Evolutionary conservation across 2,329 filamentous ascomycete genomes (phyloP).

Genomic region (Zymoseptoria pseudotritici): DNA sequence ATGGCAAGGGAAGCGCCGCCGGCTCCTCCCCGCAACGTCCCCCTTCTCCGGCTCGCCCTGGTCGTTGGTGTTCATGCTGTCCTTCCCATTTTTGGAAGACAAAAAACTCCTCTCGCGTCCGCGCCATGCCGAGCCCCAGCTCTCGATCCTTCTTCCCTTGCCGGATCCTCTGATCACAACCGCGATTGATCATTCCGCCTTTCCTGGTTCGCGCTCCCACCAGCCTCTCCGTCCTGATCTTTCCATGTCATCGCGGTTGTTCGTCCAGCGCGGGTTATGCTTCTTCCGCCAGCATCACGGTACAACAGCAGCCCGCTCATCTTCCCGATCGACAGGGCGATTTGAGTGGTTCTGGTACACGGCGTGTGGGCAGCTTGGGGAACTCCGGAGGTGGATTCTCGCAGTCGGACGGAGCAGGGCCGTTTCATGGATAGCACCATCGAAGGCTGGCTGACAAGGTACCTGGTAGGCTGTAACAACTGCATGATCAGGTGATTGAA

Average conservation of each 20-base stretch:
- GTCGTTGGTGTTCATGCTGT: slow-evolving; percentile 64
- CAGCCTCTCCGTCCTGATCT: slow-evolving; percentile 35
- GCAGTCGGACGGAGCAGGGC: too few species aligned
- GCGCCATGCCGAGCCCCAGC: slow-evolving; percentile 31
- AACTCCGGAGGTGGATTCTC: too few species aligned
- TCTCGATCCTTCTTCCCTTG: slow-evolving; percentile 58
- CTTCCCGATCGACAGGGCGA: too few species aligned
- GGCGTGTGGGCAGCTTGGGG: too few species aligned
- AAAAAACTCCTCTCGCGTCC: slow-evolving; percentile 77
- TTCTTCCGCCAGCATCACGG: slow-evolving; percentile 44
- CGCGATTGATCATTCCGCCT: slow-evolving; percentile 31
- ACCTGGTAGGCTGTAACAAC: too few species aligned
- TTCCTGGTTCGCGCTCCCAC: slow-evolving; percentile 36
- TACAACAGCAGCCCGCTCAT: too few species aligned
- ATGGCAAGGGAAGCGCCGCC: too few species aligned
- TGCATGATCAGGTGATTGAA: too few species aligned
- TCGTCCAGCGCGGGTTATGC: slow-evolving; percentile 60
- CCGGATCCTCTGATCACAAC: slow-evolving; percentile 51
- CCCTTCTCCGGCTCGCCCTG: slow-evolving; percentile 5
- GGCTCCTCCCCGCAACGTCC: too few species aligned
- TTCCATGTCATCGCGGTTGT: slow-evolving; percentile 30
- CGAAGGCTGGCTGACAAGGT: too few species aligned
- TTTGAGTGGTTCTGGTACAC: too few species aligned
- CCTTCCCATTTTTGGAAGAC: slow-evolving; percentile 73
- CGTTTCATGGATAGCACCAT: too few species aligned